Evolutionary conservation across 164 flowering plant genomes (phyloP).

Genomic region (Echeveria elegans): DNA sequence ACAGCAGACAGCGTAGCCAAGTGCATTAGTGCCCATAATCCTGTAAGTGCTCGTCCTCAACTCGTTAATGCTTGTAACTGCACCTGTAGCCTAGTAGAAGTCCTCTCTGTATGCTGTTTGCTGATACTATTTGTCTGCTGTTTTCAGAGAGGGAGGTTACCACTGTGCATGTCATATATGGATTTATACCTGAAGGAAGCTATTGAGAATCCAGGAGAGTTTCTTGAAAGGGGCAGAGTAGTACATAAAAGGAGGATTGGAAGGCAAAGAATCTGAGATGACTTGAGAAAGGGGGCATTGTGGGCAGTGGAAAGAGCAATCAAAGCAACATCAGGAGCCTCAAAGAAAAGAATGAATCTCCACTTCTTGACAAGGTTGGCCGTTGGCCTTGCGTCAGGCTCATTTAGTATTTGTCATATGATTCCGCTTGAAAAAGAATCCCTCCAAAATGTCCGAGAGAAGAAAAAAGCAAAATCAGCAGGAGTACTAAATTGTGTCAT

Average conservation of each 20-base stretch:
- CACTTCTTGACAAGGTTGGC: background rate
- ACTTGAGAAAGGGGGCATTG: conserved; percentile 52
- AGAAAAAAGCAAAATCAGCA: background rate
- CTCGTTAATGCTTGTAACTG: background rate
- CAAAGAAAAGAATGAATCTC: conserved; percentile 23
- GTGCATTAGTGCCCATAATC: conserved; percentile 25
- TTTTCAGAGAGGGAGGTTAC: conserved; percentile 25
- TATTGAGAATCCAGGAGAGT: conserved; percentile 36
- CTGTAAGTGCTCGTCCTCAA: conserved; percentile 5
- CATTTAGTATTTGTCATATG: background rate
- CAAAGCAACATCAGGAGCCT: conserved; percentile 58
- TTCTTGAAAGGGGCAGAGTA: conserved; percentile 32
- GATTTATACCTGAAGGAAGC: conserved; percentile 15
- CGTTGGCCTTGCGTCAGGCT: background rate
- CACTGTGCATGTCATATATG: conserved; percentile 13
- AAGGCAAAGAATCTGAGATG: conserved; percentile 28
- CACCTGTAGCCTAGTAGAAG: conserved; percentile 7
- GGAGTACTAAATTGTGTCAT: background rate
- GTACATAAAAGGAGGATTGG: conserved; percentile 3
- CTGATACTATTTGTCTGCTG: conserved; percentile 15
- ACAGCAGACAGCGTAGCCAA: conserved; percentile 18
- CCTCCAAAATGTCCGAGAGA: background rate
- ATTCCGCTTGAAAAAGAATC: background rate
- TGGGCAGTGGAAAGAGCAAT: conserved; percentile 35
- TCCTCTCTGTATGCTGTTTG: background rate